Evolutionary conservation across 2,329 filamentous ascomycete genomes (phyloP), one percentile per base, ranked within the genome.

Genomic region (Fusarium sp.): DNA sequence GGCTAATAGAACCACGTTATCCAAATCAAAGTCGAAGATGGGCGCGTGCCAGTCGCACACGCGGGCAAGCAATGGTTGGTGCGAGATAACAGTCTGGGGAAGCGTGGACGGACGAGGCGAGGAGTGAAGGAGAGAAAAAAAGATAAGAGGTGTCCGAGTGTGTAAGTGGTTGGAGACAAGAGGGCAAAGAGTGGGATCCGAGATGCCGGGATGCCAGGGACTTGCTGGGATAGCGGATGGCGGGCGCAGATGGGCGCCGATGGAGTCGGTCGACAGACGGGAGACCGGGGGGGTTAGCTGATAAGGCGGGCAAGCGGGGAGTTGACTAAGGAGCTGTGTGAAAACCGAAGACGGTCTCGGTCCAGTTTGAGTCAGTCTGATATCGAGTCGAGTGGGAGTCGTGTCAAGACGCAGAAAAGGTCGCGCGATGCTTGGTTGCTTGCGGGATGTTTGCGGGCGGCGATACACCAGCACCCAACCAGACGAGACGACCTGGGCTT

Each of bases 1-100:
- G 70, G 77, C 77, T 79, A 79, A 79, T 79, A 78, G 63, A 73
- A 72, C 77, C 70, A 79, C 77, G 77, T 79, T 79, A 79, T 78
- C 69, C 77, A 76, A 79, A 78, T 68, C 60, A 63, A 52, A 69
- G 70, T 52, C 60, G 66, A 70, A 47, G 59, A 61, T 61, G 56
- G 68, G 64, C 63, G 70, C 54, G 59, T 32, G 61, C 70, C 27
- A 66, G 73, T 50, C 63, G 66, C 69, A 71, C 65, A 68, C 61
- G 59, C 50, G 65, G 67, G 70, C 72, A 72, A 72, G 72, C 74
- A 72, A 70, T 70, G 75, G 76, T 78, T 78, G 77, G 77, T 73
- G 71, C 66, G 69, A 79, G 77, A 79, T 79, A 79, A 79, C 74
- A 79, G 75, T 78, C 77, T 79, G 77, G 77, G 77, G 77, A 78